A percentile compares a stretch with the other conserved stretches of the same genome.
These are phyloP conservation scores for Citrullus amarus DNA, from an alignment of 306 rosid genomes.

Conservation along the genomic window DNA sequence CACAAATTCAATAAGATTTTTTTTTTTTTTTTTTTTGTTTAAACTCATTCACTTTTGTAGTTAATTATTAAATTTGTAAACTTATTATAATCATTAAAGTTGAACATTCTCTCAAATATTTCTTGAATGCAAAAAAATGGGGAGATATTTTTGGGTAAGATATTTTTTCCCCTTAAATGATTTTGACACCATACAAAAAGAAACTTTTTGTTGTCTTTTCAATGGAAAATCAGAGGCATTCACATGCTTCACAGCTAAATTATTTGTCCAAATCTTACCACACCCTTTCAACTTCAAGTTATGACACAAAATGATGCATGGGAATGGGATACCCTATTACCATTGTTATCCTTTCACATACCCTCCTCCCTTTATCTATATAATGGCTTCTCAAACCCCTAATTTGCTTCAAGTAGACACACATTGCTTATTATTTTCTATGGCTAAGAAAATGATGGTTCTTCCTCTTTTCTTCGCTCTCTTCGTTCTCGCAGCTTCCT, in stretches of 20 bases:
- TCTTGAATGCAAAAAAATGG: not conserved
- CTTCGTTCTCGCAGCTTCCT: slow-evolving; percentile 18
- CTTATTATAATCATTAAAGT: not conserved
- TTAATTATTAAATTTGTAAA: too few species aligned
- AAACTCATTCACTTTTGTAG: not conserved
- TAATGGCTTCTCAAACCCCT: not conserved
- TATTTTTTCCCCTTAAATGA: not conserved
- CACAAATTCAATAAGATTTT: too few species aligned
- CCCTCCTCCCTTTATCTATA: slow-evolving; percentile 1
- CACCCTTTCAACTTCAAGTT: not conserved
- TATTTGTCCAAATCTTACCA: slow-evolving; percentile 20
- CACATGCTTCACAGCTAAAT: slow-evolving; percentile 31
- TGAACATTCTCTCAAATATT: not conserved
- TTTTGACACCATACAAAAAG: slow-evolving; percentile 28
- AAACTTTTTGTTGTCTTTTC: slow-evolving; percentile 25
- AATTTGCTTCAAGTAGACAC: not conserved
- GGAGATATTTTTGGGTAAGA: not conserved
- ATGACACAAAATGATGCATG: not conserved
- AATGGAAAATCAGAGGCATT: slow-evolving; percentile 5
- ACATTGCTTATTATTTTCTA: not conserved
- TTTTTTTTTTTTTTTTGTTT: too few species aligned
- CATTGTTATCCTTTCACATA: slow-evolving; percentile 12
- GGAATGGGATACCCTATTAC: slow-evolving; percentile 14
- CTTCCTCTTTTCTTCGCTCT: slow-evolving; percentile 24
- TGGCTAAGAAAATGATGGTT: slow-evolving; percentile 22